These are phyloP conservation scores for Pichia sp. DNA, from an alignment of 1,139 yeast species.

Conservation along the genomic window DNA sequence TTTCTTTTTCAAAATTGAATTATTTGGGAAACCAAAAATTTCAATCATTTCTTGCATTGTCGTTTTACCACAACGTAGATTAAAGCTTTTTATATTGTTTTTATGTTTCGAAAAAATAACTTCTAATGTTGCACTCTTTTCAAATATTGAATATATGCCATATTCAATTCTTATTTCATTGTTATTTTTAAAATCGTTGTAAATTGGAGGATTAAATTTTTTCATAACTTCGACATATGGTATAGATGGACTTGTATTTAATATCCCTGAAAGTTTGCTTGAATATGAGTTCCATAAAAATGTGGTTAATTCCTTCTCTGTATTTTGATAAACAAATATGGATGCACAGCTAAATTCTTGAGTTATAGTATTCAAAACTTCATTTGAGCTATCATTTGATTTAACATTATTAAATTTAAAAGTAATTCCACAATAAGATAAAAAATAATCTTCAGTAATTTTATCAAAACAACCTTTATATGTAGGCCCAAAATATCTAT, in stretches of 20 bases:
- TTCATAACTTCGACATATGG: constrained; percentile 1
- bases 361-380: constrained; percentile 31
- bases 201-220: background rate
- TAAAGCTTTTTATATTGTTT: constrained; percentile 3
- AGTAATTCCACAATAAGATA: constrained; percentile 52
- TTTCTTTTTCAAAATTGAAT: constrained; percentile 39
- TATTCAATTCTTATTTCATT: background rate
- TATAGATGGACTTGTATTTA: background rate
- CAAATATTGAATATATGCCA: background rate
- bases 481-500: constrained; percentile 58
- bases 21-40: constrained; percentile 53
- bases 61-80: constrained; percentile 36
- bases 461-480: constrained; percentile 41
- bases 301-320: background rate
- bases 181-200: background rate
- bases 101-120: constrained; percentile 8
- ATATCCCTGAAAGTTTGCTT: background rate
- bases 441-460: constrained; percentile 30
- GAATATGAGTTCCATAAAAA: constrained; percentile 5
- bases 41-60: constrained; percentile 45
- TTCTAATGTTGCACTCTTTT: background rate
- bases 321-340: constrained; percentile 35
- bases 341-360: constrained; percentile 38
- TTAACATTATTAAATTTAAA: constrained; percentile 36
- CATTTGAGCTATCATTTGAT: constrained; percentile 4